phyloP scores from a whole-genome alignment of 225 moss, liverwort and hornwort species.

The Rhytidiadelphus loreus region DNA sequence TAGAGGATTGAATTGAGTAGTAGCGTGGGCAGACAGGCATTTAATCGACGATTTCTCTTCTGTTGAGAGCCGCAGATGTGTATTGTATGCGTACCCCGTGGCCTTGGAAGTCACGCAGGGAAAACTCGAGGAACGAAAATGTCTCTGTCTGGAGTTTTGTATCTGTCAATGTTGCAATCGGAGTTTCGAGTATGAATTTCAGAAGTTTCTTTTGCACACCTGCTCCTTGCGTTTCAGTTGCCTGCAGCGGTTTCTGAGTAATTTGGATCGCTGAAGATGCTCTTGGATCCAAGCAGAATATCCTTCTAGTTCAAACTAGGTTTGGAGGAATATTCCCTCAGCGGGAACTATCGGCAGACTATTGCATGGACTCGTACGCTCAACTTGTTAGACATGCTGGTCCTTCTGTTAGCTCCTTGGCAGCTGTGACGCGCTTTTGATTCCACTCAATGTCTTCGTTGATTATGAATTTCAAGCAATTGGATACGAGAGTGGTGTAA shows the following conservation, averaged over 20 bases:
- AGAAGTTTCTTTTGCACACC: neutral
- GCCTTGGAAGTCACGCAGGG: neutral
- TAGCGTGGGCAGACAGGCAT: neutral
- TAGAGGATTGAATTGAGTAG: neutral
- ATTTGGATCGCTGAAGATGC: slow-evolving; percentile 29
- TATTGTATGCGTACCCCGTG: neutral
- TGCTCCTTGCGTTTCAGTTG: slow-evolving; percentile 4
- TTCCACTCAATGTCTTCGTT: neutral
- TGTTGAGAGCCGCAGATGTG: neutral
- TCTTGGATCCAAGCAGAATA: slow-evolving; percentile 43
- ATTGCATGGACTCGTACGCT: slow-evolving; percentile 20
- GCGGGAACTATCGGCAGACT: neutral
- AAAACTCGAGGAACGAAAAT: neutral
- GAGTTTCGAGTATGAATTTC: neutral
- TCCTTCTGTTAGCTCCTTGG: neutral
- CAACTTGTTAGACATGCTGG: slow-evolving; percentile 2
- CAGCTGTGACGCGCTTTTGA: neutral
- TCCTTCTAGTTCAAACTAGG: slow-evolving; percentile 25
- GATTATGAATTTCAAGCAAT: neutral
- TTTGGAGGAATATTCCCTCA: slow-evolving; percentile 18
- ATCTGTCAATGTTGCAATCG: neutral
- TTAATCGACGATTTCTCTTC: neutral
- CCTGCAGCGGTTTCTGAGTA: slow-evolving; percentile 50
- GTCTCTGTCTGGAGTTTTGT: neutral
- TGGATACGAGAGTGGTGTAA: neutral